Evolutionary conservation across 768 basidiomycete species (phyloP).

Genomic region (Chlorophyllum brunneum): DNA sequence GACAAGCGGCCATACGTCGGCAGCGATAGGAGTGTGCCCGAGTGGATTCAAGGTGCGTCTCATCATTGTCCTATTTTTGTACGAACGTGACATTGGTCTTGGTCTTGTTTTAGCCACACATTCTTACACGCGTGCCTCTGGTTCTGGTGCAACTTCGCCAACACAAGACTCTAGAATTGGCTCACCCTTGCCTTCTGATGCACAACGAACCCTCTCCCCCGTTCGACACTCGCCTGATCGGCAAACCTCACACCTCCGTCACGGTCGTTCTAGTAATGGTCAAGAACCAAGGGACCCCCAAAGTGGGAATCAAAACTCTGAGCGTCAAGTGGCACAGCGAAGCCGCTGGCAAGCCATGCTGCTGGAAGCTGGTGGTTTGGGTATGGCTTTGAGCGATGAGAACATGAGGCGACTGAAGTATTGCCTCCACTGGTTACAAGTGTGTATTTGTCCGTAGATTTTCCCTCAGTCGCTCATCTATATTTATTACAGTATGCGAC

Average conservation of each 20-base stretch:
- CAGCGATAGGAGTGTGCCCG: conserved; percentile 25
- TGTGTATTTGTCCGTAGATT: conserved; percentile 28
- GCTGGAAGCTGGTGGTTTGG: conserved; percentile 82
- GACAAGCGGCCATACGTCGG: conserved; percentile 19
- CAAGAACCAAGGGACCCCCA: too few species aligned
- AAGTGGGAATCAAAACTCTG: conserved; percentile 17
- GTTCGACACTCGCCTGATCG: background rate
- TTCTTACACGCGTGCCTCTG: conserved; percentile 22
- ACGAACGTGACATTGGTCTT: background rate
- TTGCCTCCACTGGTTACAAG: conserved; percentile 86
- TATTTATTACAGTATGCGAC: conserved; percentile 84
- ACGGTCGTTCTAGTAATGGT: background rate
- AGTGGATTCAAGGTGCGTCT: conserved; percentile 36
- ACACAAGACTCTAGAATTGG: conserved; percentile 25
- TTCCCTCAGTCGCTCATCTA: background rate
- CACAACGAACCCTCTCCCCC: too few species aligned
- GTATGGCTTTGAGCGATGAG: conserved; percentile 88
- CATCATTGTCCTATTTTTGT: background rate
- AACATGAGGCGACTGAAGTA: conserved; percentile 84
- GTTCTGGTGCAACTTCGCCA: conserved; percentile 29
- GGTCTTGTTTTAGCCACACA: conserved; percentile 9
- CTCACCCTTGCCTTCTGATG: conserved; percentile 21
- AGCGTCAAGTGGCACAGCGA: conserved; percentile 62
- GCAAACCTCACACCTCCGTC: background rate
- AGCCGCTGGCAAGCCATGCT: conserved; percentile 84